Evolutionary conservation across 2,329 filamentous ascomycete genomes (phyloP).

Genomic region (Lecanicillium sp.): DNA sequence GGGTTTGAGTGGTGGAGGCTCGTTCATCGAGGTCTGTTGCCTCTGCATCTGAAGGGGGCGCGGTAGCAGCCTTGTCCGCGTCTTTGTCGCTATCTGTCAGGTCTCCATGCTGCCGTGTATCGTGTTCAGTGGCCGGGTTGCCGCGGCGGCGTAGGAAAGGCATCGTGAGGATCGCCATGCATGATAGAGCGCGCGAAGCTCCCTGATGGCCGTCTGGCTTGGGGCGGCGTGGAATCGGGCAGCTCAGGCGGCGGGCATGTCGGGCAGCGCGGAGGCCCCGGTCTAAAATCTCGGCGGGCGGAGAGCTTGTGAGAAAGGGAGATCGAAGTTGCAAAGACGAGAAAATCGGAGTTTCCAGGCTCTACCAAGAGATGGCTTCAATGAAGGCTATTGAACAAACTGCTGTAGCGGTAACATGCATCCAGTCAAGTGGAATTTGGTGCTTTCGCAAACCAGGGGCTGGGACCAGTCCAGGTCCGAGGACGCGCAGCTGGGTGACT

Average conservation of each 20-base stretch:
- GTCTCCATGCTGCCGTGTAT: slow-evolving; percentile 43
- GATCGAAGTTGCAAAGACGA: background rate
- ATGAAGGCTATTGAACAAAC: slow-evolving; percentile 4
- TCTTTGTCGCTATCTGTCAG: background rate
- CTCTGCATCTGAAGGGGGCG: slow-evolving; percentile 1
- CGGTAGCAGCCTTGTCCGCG: slow-evolving; percentile 9
- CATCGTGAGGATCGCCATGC: slow-evolving; percentile 40
- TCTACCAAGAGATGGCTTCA: background rate
- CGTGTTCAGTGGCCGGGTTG: slow-evolving; percentile 53
- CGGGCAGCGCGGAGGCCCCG: background rate
- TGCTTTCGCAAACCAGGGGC: slow-evolving; percentile 11
- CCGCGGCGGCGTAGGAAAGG: slow-evolving; percentile 57
- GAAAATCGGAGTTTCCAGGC: background rate
- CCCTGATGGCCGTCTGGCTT: slow-evolving; percentile 10
- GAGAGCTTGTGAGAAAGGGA: background rate
- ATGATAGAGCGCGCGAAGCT: slow-evolving; percentile 26
- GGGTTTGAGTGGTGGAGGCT: slow-evolving; percentile 21
- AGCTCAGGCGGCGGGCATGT: background rate
- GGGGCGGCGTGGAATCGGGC: background rate
- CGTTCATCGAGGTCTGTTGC: slow-evolving; percentile 9
- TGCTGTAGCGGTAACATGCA: background rate
- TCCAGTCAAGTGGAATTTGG: slow-evolving; percentile 9
- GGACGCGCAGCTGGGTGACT: background rate
- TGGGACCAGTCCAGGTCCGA: background rate
- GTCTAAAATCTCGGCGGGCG: background rate